phyloP scores from a whole-genome alignment of 1,284 basidiomycete species.

The Trichosporon coremiiforme region DNA sequence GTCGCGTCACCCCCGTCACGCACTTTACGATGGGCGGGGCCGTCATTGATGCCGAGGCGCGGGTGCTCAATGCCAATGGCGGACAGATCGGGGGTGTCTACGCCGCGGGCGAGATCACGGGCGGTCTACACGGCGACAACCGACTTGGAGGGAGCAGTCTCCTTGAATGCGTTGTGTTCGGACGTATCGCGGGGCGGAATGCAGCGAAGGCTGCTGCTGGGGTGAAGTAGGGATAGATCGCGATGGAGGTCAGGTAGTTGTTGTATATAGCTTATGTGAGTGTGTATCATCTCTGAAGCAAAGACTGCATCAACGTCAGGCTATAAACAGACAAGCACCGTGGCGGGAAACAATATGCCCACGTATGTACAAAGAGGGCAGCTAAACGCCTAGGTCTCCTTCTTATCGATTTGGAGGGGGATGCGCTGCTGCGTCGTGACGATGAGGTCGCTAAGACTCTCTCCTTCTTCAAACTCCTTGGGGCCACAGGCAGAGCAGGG shows the following conservation, averaged over 20 bases:
- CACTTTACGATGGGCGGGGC: conserved; percentile 32
- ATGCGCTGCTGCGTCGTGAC: too few species aligned
- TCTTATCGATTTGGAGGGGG: too few species aligned
- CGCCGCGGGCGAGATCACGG: conserved; percentile 29
- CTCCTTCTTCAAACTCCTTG: too few species aligned
- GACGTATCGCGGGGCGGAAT: conserved; percentile 23
- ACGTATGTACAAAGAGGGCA: too few species aligned
- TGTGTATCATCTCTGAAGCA: background rate
- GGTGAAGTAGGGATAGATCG: background rate
- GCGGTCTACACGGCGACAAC: conserved; percentile 31
- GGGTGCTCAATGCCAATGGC: conserved; percentile 10
- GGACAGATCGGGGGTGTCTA: conserved; percentile 19
- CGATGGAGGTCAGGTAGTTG: background rate
- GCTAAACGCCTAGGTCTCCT: too few species aligned
- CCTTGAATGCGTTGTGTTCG: conserved; percentile 31
- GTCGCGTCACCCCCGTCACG: conserved; percentile 24
- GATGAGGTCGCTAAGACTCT: too few species aligned
- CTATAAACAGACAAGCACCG: background rate
- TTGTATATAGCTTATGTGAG: background rate
- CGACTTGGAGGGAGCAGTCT: conserved; percentile 26
- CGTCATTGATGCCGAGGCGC: conserved; percentile 19
- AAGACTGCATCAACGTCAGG: background rate
- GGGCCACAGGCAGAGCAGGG: too few species aligned
- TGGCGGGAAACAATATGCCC: too few species aligned
- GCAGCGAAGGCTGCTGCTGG: conserved; percentile 13